Base-by-base conservation (phyloP, 106 monocot genomes). In the Acorus calamus region DNA sequence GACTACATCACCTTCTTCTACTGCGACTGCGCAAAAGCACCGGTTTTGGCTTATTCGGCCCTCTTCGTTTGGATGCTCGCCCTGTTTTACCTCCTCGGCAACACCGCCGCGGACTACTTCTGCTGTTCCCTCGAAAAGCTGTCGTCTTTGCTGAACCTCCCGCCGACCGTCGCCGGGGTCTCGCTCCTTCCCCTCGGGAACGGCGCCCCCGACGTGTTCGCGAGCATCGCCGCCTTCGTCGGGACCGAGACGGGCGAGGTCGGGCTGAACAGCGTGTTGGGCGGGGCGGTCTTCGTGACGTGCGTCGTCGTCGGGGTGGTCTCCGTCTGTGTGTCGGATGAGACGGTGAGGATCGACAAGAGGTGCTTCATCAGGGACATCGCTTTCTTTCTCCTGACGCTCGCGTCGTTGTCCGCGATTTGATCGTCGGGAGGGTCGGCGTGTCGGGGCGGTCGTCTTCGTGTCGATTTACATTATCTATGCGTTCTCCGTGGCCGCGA, bases 91-190 rank as follows among this genome's bases (percentile, higher is more conserved):
- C 73, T 88, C 59, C 50, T 92, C 60, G 96, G 96, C 8, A 98
- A 98, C 71, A 98, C 96, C 1, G 94, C 94, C 6, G 94, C 94
- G 4, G 90, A 90, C 64, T 96, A 80, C 80, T 96, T 96, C 74
- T 91, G 96, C 60, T 85, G 80, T 60, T 88, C 83, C 60, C 58
- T 98, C 28, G 87, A 84, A 62, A 88, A 92, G 78, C 80, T 98
- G 1, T 85, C 96, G 1, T 51, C 47, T 59, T 75, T 92, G 56
- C 67, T 98, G 56, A 74, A 73, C 41, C 68, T 92, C 3, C 85
- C 96, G 0, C 91, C 96, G 2, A 98, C 96, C 4, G 83, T 98
- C 6, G 91, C 96, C 5, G 96, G 96, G 2, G 87, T 98, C 11
- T 88, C 96, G 6, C 85, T 98, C 9, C 84, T 98, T 69, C 91